Evolutionary conservation across 129 eudicot genomes (phyloP), one percentile per base, ranked within the genome.

Genomic region (Lactuca sativa): DNA sequence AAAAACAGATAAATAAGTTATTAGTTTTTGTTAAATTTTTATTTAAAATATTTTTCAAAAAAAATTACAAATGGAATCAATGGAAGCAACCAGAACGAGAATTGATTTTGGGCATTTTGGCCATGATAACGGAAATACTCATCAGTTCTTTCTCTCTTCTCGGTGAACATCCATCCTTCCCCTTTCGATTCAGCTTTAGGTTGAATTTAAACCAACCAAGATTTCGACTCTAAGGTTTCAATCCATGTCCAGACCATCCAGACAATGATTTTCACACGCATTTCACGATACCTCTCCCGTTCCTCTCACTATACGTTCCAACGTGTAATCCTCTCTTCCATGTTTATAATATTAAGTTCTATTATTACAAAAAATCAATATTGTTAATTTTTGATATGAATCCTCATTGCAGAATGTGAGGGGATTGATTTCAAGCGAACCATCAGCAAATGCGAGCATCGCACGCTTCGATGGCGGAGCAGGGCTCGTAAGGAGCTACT

Each of bases 401-500:
- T 74, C n/a, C 14, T 71, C 16, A 32, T 70, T 67, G 71, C 88
- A 88, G 95, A 70, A 54, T 34, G 70, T 59, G 59, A 74, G 79
- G 69, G 66, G 64, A 11, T 76, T 33, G 53, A 32, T 73, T 70
- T 62, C 36, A 54, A 65, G 33, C 3, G 84, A 81, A 41, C 47
- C 77, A 10, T n/a, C 81, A 6, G 25, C 17, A 18, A 77, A 57
- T 66, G 84, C 69, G 66, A 44, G 57, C 70, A 58, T 32, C 33
- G 38, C 60, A 33, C 69, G 74, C 48, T 34, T 25, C 18, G 64
- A 72, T 48, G 80, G 64, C 3, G 81, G 82, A 32, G 64, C 81
- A 62, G 85, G 84, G 56, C 17, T 74, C 77, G 53, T 87, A 69
- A 82, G 82, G 82, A 73, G 82, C 6, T 84, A 79, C 74, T 66